These are phyloP conservation scores for Phytophthora pisi DNA, from an alignment of 352 stramenopile genomes.

Conservation along the genomic window DNA sequence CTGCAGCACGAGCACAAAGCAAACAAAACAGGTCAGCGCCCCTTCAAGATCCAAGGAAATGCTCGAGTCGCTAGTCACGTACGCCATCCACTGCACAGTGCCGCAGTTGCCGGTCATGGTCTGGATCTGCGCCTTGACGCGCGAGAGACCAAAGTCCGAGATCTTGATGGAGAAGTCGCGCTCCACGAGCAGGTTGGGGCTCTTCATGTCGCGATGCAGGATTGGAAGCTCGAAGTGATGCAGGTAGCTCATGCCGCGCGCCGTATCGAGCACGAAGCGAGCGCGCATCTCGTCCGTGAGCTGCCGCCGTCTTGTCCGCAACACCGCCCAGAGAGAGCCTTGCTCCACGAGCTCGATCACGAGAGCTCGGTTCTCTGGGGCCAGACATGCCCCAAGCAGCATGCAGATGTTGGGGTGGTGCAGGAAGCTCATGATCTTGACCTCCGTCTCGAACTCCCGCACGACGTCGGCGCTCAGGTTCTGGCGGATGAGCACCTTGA, in stretches of 20 bases:
- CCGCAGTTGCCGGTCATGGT: slow-evolving; percentile 93
- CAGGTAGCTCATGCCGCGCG: slow-evolving; percentile 88
- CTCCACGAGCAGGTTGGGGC: slow-evolving; percentile 88
- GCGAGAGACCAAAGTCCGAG: slow-evolving; percentile 90
- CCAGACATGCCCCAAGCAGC: slow-evolving; percentile 94
- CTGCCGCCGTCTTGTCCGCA: slow-evolving; percentile 63
- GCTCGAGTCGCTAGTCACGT: slow-evolving; percentile 34
- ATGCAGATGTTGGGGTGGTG: slow-evolving; percentile 97
- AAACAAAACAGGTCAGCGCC: slow-evolving; percentile 24
- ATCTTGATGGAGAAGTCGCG: slow-evolving; percentile 90
- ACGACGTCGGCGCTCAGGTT: slow-evolving; percentile 73
- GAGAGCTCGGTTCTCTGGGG: slow-evolving; percentile 92
- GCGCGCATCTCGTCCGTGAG: slow-evolving; percentile 51
- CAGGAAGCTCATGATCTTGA: slow-evolving; percentile 90
- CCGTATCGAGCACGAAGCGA: slow-evolving; percentile 78
- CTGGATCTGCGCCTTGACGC: slow-evolving; percentile 92
- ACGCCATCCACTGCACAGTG: slow-evolving; percentile 90
- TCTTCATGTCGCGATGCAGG: slow-evolving; percentile 92
- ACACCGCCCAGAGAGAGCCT: slow-evolving; percentile 93
- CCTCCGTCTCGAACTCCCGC: slow-evolving; percentile 80
- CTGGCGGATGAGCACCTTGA: slow-evolving; percentile 81
- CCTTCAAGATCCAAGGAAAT: slow-evolving; percentile 28
- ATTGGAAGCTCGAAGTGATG: slow-evolving; percentile 88
- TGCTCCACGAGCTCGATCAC: slow-evolving; percentile 95
- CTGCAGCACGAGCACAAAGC: slow-evolving; percentile 33